These are phyloP conservation scores for Solanum tacnaense DNA, from an alignment of 257 asterid species.

Conservation along the genomic window DNA sequence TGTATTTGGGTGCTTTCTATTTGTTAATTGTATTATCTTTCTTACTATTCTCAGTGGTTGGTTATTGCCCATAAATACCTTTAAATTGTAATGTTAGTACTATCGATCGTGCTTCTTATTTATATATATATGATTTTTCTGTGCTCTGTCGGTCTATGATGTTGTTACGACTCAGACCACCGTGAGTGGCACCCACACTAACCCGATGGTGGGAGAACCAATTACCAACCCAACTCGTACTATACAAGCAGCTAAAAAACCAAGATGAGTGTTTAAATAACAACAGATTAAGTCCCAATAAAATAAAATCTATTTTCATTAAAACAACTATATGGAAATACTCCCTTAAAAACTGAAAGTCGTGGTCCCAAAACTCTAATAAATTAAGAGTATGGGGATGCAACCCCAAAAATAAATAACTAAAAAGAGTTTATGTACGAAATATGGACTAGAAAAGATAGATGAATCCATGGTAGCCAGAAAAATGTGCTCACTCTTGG, in stretches of 20 bases:
- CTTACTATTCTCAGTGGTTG: not conserved
- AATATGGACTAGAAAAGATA: not conserved
- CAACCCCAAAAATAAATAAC: not conserved
- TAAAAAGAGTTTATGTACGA: not conserved
- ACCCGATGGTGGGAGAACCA: not conserved
- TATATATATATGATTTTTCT: not conserved
- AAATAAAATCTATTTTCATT: not conserved
- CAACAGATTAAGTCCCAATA: not conserved
- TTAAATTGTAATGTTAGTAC: not conserved
- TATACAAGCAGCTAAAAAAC: not conserved
- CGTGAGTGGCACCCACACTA: not conserved
- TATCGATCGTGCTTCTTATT: not conserved
- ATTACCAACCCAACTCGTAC: not conserved
- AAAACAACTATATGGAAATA: not conserved
- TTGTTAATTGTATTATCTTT: too few relatives aligned
- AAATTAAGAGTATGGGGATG: not conserved
- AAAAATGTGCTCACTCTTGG: not conserved
- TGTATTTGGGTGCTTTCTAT: not conserved
- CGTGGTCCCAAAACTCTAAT: not conserved
- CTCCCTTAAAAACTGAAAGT: not conserved
- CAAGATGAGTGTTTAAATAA: not conserved
- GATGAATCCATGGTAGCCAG: not conserved
- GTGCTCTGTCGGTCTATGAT: not conserved
- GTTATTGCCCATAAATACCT: not conserved
- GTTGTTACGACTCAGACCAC: not conserved